phyloP scores from a whole-genome alignment of 1,284 basidiomycete species.

The Filobasidium uniguttulatum region DNA sequence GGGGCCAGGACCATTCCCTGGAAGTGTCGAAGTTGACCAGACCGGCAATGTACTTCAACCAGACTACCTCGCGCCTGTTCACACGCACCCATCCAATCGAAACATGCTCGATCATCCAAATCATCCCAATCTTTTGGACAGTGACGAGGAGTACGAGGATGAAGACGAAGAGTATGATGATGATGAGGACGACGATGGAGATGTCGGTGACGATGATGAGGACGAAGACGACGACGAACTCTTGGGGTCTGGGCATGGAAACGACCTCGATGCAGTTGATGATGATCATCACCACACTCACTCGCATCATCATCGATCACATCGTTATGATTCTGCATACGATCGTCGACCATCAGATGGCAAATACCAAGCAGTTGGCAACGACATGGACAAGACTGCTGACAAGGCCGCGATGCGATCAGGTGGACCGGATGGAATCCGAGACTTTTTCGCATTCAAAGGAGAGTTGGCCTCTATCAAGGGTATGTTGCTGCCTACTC shows the following conservation, averaged over 20 bases:
- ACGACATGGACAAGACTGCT: slow-evolving; percentile 36
- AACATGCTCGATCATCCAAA: slow-evolving; percentile 33
- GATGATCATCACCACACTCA: slow-evolving; percentile 7
- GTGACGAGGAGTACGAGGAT: slow-evolving; percentile 30
- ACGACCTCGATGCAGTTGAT: slow-evolving; percentile 15
- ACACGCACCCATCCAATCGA: slow-evolving; percentile 34
- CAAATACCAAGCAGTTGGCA: slow-evolving; percentile 29
- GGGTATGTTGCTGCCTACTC: slow-evolving; percentile 41
- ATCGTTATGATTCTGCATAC: slow-evolving; percentile 19
- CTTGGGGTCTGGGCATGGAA: slow-evolving; percentile 11
- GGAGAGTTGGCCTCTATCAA: slow-evolving; percentile 69
- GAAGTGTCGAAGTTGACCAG: slow-evolving; percentile 88
- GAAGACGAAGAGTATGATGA: slow-evolving; percentile 33
- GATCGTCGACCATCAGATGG: slow-evolving; percentile 31
- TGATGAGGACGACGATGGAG: slow-evolving; percentile 41
- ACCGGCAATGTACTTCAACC: slow-evolving; percentile 66
- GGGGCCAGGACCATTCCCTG: slow-evolving; percentile 95
- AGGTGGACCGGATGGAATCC: slow-evolving; percentile 35
- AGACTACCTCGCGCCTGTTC: slow-evolving; percentile 40
- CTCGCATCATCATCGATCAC: slow-evolving; percentile 9
- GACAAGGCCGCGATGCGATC: slow-evolving; percentile 17
- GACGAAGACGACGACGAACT: no score
- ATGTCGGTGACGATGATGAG: slow-evolving; percentile 48
- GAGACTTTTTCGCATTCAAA: slow-evolving; percentile 65
- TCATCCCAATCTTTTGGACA: slow-evolving; percentile 24